These are phyloP conservation scores for Mycena rebaudengoi DNA, from an alignment of 768 basidiomycete genomes.

Conservation along the genomic window DNA sequence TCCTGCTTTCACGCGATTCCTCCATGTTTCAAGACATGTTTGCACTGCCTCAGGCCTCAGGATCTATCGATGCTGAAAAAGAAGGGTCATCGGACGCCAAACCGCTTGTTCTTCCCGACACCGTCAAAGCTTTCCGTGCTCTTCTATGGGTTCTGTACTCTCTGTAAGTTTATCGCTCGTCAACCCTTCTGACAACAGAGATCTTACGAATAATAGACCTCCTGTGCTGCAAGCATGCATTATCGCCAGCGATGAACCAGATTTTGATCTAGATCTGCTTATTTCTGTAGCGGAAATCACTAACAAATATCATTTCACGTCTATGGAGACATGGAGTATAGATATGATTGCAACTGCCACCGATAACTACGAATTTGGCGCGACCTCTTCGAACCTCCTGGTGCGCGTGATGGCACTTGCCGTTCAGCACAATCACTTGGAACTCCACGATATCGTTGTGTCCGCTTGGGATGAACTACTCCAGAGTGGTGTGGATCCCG, in stretches of 20 bases:
- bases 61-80: no score
- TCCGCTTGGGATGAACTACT: background rate
- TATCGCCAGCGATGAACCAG: no score
- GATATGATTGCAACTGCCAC: background rate
- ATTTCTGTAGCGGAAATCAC: background rate
- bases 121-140: background rate
- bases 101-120: no score
- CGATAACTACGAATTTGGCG: background rate
- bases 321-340: constrained; percentile 2
- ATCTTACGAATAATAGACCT: no score
- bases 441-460: background rate
- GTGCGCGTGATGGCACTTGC: background rate
- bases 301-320: constrained; percentile 1
- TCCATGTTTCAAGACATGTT: no score
- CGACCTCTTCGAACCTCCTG: background rate
- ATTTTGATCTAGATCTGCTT: background rate
- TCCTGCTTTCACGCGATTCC: no score
- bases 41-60: no score
- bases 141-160: background rate
- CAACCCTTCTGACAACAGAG: no score
- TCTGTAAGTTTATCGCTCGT: no score
- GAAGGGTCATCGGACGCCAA: no score
- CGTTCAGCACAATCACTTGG: background rate
- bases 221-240: no score
- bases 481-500: background rate